Base-by-base conservation (phyloP, 805 yeast species). In the Ogataea pini region DNA sequence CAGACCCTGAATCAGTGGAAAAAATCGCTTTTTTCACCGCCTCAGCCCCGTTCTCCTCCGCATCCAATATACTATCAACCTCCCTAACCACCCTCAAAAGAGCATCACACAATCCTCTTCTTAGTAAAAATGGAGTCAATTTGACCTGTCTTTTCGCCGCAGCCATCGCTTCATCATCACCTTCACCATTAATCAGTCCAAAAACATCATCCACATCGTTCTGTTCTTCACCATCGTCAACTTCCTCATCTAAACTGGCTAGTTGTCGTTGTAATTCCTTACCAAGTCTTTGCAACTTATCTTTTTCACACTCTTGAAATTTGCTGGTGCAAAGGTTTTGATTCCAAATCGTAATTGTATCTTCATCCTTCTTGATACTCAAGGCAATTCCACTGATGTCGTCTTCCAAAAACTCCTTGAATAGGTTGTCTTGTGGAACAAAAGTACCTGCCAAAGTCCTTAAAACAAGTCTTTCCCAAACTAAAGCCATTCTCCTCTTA, bases 321-420 rank as follows among this genome's bases (percentile, higher is more conserved):
- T 61, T 59, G 32, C 62, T 51, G 47, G 70, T 69, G 44, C 70
- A 70, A 36, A 71, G 58, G 57, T 78, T 77, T 17, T 77, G 72
- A 64, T 82, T 83, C 89, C 89, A 83, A 42, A 83, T 71, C 48
- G 79, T 70, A 46, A 83, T 69, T 31, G 80, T 75, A 55, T 79
- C 82, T 51, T 80, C 86, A 51, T 80, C 84, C 29, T 75, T 72
- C 41, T 86, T 72, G 13, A 79, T 76, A 59, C 83, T 76, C 46
- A 83, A 69, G 16, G 79, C 85, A 28, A 82, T 60, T 8, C 89
- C 89, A 46, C 77, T 72, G 17, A 84, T 76, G 60, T 79, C 84
- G 51, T 72, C 70, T 52, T 72, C 61, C 14, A 77, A 56, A n/a
- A 67, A 58, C 7, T 70, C 69, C 43, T 67, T 72, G 50, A 66